Evolutionary conservation across 1,284 basidiomycete species (phyloP), one percentile per base, ranked within the genome.

Genomic region (Polyporus tsugae): DNA sequence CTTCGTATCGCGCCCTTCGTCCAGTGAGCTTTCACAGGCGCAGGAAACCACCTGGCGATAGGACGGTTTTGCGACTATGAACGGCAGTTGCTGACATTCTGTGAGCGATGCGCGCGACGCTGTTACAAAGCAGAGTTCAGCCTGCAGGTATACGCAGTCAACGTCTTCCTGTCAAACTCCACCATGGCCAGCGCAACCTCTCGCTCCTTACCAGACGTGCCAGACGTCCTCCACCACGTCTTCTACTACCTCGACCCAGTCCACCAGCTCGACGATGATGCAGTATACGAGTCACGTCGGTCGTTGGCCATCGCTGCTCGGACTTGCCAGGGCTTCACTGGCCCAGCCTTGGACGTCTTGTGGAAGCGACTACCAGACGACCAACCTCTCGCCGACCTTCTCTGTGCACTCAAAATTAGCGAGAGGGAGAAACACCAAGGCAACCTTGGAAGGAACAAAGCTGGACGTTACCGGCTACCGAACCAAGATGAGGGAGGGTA

Each of bases 301-400:
- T 58, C 55, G 9, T 19, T 58, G 9, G 55, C 35, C 19, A 19
- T 38, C 19, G 33, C 55, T 33, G 55, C 55, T 2, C 38, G 55
- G 35, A 58, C 35, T 38, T 58, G 33, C 55, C 33, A 38, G 55
- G 35, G 10, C 15, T 58, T 58, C 55, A n/a, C 35, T n/a, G 35
- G 15, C 17, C 55, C 55, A 9, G 55, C 55, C 3, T 11, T 38
- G 17, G 35, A n/a, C 9, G 55, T 58, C 19, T 17, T 58, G 11
- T 58, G 55, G 55, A 38, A 35, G 13, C 33, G 55, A 35, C 36
- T 58, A 5, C 55, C 55, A 3, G 55, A 58, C 19, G 55, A 58
- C 19, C 55, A 58, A n/a, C 55, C 55, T 38, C 55, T 58, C 6
- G 55, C 55, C 19, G 55, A 58, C 17, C 55, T 58, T 11, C 55